Evolutionary conservation across 2,329 filamentous ascomycete genomes (phyloP).

Genomic region (Xylariaceae sp.): DNA sequence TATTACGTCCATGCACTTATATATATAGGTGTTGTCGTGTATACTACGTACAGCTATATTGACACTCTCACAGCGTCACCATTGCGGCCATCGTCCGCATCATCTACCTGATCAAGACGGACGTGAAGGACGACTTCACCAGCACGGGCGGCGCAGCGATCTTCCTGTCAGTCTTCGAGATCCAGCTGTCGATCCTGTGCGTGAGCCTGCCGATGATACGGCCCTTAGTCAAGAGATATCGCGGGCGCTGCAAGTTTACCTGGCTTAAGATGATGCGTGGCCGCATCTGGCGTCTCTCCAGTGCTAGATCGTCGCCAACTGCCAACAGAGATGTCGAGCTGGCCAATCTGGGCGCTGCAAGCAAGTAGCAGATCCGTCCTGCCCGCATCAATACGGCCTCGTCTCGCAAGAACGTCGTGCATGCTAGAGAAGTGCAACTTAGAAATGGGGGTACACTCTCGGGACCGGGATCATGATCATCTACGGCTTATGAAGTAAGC

Average conservation of each 20-base stretch:
- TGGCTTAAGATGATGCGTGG: no score
- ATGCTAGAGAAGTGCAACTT: no score
- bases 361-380: no score
- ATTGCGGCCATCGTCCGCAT: background rate
- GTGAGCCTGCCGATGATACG: conserved; percentile 3
- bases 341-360: no score
- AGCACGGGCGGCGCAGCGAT: background rate
- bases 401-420: no score
- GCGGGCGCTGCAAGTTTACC: background rate
- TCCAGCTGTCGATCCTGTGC: background rate
- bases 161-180: background rate
- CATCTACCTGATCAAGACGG: background rate
- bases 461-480: no score
- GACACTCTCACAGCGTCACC: background rate
- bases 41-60: background rate
- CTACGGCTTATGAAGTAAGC: no score
- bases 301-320: no score
- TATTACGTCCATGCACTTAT: background rate
- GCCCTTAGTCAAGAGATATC: background rate
- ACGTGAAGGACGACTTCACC: background rate
- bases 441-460: no score
- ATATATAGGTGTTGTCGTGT: background rate
- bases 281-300: no score
- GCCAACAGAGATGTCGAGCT: no score
- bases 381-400: no score